A percentile compares a stretch with the other conserved stretches of the same genome.
These are phyloP conservation scores for Jaenimonas drosophilae DNA, from an alignment of 208 protist species.

Conservation along the genomic window DNA sequence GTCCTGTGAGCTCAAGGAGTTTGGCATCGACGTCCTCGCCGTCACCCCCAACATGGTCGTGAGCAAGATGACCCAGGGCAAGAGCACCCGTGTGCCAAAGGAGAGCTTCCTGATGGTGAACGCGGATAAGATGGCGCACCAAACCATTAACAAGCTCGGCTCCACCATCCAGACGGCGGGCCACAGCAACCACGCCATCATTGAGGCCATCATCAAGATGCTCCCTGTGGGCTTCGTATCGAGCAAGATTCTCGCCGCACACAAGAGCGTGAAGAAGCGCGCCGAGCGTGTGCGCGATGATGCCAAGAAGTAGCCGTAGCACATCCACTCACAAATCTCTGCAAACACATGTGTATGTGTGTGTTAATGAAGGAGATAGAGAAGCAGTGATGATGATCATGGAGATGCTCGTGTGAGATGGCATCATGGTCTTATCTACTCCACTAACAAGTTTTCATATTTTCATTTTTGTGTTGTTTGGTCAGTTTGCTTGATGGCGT, in stretches of 20 bases:
- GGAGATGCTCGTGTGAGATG: no score
- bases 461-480: not conserved
- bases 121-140: slow-evolving; percentile 48
- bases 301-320: not conserved
- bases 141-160: slow-evolving; percentile 63
- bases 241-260: slow-evolving; percentile 17
- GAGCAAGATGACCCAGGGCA: slow-evolving; percentile 71
- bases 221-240: slow-evolving; percentile 24
- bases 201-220: slow-evolving; percentile 15
- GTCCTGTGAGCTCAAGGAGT: slow-evolving; percentile 48
- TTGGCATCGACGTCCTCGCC: slow-evolving; percentile 53
- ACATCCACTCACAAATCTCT: not conserved
- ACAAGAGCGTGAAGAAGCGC: slow-evolving; percentile 36
- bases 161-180: slow-evolving; percentile 24
- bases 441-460: not conserved
- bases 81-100: slow-evolving; percentile 41
- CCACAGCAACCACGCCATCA: slow-evolving; percentile 54
- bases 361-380: not conserved
- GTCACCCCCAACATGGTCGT: slow-evolving; percentile 76
- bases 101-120: slow-evolving; percentile 66
- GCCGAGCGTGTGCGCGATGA: not conserved
- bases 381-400: no score
- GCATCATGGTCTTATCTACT: no score
- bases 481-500: no score
- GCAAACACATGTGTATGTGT: not conserved